These are phyloP conservation scores for Alternaria sp. DNA, from an alignment of 2,329 filamentous ascomycete genomes.

Conservation along the genomic window DNA sequence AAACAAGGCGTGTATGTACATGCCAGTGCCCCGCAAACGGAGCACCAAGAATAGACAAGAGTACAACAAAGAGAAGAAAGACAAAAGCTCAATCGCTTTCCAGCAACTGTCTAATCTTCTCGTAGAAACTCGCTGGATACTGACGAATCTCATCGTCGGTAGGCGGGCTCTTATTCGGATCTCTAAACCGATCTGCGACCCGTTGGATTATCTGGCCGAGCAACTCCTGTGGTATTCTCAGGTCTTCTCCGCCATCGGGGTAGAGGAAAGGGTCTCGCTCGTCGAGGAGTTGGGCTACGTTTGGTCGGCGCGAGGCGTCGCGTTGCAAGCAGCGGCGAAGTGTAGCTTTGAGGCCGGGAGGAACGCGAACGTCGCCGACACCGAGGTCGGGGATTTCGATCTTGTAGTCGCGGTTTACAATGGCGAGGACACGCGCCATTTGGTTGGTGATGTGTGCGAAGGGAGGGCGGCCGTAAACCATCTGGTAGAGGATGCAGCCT, in stretches of 20 bases:
- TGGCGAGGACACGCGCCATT: conserved; percentile 84
- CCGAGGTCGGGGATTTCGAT: conserved; percentile 76
- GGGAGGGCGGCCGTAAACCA: conserved; percentile 95
- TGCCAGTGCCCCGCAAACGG: background rate
- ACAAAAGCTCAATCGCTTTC: conserved; percentile 26
- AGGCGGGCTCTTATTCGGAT: conserved; percentile 58
- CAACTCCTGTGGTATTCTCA: conserved; percentile 60
- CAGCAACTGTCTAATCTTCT: conserved; percentile 53
- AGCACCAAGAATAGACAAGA: background rate
- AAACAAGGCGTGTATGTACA: background rate
- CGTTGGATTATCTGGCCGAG: conserved; percentile 65
- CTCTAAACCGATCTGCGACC: conserved; percentile 65
- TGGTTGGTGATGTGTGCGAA: conserved; percentile 91
- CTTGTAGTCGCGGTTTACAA: conserved; percentile 76
- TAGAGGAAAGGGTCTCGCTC: conserved; percentile 64
- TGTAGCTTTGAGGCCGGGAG: conserved; percentile 62
- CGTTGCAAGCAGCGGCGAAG: conserved; percentile 65
- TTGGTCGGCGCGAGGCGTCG: conserved; percentile 63
- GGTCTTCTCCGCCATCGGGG: conserved; percentile 61
- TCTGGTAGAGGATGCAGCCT: conserved; percentile 95
- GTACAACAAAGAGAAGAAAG: background rate
- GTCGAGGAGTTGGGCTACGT: conserved; percentile 62
- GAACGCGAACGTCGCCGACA: conserved; percentile 66
- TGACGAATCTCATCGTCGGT: conserved; percentile 61
- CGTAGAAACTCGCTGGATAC: conserved; percentile 57